Base-by-base conservation (phyloP, 2,329 filamentous ascomycete species). In the Sclerotinia subarctica region DNA sequence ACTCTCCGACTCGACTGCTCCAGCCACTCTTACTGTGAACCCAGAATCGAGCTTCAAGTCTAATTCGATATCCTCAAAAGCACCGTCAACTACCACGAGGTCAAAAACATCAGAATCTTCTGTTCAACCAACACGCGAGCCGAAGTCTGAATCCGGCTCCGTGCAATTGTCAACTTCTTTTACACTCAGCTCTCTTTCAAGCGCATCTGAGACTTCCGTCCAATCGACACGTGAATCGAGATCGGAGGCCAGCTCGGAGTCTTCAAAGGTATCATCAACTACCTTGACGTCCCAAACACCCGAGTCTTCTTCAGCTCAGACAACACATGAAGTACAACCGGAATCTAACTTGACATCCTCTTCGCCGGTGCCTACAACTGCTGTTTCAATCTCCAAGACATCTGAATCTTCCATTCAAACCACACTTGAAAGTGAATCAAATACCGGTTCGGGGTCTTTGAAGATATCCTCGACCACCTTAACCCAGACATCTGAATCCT, bases 41-140 rank as follows among this genome's bases (percentile, higher is more conserved):
- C 29, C 26, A 35, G 17, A 60, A 32, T 49, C 44, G 10, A 60
- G 42, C 26, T 60, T 26, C 4, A 46, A 60, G 26, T n/a, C 44
- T 35, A 47, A 49, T n/a, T 60, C 29, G n/a, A 17, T 49, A 47
- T 60, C 57, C 19, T 35, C 58, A 49, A 49, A 32, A 17, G 44
- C 19, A 24, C 29, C 44, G 15, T 11, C 44, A 17, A 47, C 26
- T 15, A 47, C 29, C 21, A 24, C 29, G 13, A 49, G 44, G 26
- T 60, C 44, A 47, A 60, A 60, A 47, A 26, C n/a, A 44, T 44
- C n/a, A 15, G 58, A 60, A 60, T 35, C 58, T 60, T 49, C 42
- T 49, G 6, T 32, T 24, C 58, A 49, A 10, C 24, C 7, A 47
- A 60, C 44, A 24, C 44, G 49, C 44, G 44, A 35, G 26, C 49